Conservation (phyloP, 192 early-diverging fungal species). For the Rhizophagus sp. region DNA sequence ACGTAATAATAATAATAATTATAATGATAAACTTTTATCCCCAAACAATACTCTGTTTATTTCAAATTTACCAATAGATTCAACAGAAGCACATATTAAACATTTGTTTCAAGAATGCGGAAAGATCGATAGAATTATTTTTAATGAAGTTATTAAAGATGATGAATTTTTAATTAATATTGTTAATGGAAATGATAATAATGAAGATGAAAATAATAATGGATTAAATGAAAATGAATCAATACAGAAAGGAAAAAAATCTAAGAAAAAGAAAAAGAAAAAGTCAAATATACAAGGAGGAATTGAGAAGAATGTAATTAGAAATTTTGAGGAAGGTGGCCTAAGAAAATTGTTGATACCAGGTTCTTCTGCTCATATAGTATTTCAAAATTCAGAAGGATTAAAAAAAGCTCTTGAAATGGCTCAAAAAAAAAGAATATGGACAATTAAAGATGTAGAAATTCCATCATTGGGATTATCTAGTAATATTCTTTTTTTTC, state of each 20-base stretch:
- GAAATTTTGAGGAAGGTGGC: not conserved
- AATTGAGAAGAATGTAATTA: not conserved
- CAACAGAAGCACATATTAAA: slow-evolving; percentile 64
- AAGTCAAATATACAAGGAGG: not conserved
- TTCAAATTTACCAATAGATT: slow-evolving; percentile 68
- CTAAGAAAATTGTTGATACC: slow-evolving; percentile 31
- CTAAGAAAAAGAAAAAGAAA: slow-evolving; percentile 3
- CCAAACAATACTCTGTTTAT: slow-evolving; percentile 65
- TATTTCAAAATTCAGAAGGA: slow-evolving; percentile 69
- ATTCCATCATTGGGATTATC: not conserved
- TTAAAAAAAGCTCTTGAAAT: slow-evolving; percentile 65
- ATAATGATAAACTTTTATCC: slow-evolving; percentile 29
- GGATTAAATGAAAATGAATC: not conserved
- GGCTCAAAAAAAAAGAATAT: slow-evolving; percentile 56
- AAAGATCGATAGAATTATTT: slow-evolving; percentile 54
- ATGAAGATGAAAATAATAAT: not conserved
- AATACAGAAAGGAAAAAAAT: not conserved
- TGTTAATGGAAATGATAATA: not conserved
- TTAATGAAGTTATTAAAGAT: slow-evolving; percentile 36
- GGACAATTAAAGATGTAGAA: slow-evolving; percentile 53
- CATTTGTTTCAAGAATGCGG: slow-evolving; percentile 62
- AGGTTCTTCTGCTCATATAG: slow-evolving; percentile 65
- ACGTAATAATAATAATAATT: slow-evolving; percentile 2
- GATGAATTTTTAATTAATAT: not conserved
- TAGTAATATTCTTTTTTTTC: not conserved